A percentile compares a stretch with the other conserved stretches of the same genome.
Conservation (phyloP, 768 basidiomycete species). For the Heimioporus sp. region DNA sequence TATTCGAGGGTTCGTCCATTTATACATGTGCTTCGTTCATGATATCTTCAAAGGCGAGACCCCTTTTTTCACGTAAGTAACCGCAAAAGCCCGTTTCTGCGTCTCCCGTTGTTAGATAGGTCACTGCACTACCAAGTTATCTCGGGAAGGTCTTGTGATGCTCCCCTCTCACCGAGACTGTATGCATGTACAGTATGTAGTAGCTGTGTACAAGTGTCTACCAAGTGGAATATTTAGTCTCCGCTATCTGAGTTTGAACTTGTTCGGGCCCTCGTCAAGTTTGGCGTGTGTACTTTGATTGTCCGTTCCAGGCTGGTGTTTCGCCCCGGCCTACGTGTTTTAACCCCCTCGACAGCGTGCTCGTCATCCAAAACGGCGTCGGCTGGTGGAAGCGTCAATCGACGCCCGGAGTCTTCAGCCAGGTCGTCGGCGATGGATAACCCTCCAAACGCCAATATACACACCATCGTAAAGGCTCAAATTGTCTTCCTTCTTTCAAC, state of each 20-base stretch:
- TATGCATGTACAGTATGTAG: no score
- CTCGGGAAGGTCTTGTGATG: no score
- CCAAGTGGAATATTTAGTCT: conserved; percentile 4
- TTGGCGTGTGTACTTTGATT: conserved; percentile 19
- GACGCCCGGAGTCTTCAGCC: conserved; percentile 74
- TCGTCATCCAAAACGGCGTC: conserved; percentile 59
- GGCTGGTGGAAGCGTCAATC: conserved; percentile 61
- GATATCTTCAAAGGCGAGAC: no score
- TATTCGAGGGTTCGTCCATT: no score
- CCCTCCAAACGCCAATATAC: conserved; percentile 80
- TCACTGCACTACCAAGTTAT: no score
- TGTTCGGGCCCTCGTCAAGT: conserved; percentile 10
- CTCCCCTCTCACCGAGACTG: no score
- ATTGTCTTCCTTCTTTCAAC: conserved; percentile 97
- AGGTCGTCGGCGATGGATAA: conserved; percentile 85
- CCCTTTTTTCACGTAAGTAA: no score
- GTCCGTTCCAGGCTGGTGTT: conserved; percentile 30
- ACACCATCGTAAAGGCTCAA: conserved; percentile 94
- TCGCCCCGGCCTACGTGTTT: conserved; percentile 32
- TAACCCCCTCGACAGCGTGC: conserved; percentile 29
- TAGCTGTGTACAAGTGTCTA: no score
- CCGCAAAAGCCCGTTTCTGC: no score
- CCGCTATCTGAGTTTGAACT: conserved; percentile 23
- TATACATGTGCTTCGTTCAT: no score
- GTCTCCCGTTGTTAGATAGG: no score